Evolutionary conservation across 768 basidiomycete species (phyloP).

Genomic region (Russula vinacea): DNA sequence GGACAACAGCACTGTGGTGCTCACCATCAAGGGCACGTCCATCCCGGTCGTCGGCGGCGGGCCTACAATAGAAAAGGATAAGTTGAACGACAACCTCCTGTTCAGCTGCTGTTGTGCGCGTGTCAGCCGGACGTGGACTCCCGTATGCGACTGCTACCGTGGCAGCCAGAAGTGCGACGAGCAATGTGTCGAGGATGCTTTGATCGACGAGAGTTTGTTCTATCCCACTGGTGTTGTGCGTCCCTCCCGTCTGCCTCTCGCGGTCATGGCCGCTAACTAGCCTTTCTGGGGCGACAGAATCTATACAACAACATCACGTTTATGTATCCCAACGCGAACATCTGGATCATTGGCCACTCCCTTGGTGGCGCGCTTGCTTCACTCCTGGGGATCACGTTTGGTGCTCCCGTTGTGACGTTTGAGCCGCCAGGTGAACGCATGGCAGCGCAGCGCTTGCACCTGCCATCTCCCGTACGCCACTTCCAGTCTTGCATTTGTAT

Average conservation of each 20-base stretch:
- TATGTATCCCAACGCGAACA: conserved; percentile 84
- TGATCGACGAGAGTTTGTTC: conserved; percentile 81
- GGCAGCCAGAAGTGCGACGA: conserved; percentile 74
- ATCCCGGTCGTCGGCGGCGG: conserved; percentile 72
- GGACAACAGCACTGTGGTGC: conserved; percentile 84
- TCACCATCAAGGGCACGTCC: conserved; percentile 93
- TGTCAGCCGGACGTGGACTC: conserved; percentile 87
- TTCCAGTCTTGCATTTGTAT: conserved; percentile 19
- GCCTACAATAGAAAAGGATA: conserved; percentile 84
- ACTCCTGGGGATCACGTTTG: conserved; percentile 85
- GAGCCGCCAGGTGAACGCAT: conserved; percentile 68
- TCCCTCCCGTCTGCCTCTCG: neutral
- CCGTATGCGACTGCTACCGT: conserved; percentile 86
- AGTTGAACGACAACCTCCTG: conserved; percentile 88
- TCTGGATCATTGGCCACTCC: conserved; percentile 86
- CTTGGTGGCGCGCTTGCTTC: conserved; percentile 88
- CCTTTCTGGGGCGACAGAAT: conserved; percentile 52
- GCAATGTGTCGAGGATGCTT: conserved; percentile 72
- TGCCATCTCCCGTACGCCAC: conserved; percentile 71
- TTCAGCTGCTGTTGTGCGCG: conserved; percentile 96
- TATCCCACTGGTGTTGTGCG: conserved; percentile 82
- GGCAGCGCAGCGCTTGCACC: conserved; percentile 72
- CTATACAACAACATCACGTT: conserved; percentile 89
- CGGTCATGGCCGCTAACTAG: neutral
- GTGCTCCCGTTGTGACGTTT: conserved; percentile 84